These are phyloP conservation scores for Juglanconis juglandina DNA, from an alignment of 2,329 filamentous ascomycete genomes.

Conservation along the genomic window DNA sequence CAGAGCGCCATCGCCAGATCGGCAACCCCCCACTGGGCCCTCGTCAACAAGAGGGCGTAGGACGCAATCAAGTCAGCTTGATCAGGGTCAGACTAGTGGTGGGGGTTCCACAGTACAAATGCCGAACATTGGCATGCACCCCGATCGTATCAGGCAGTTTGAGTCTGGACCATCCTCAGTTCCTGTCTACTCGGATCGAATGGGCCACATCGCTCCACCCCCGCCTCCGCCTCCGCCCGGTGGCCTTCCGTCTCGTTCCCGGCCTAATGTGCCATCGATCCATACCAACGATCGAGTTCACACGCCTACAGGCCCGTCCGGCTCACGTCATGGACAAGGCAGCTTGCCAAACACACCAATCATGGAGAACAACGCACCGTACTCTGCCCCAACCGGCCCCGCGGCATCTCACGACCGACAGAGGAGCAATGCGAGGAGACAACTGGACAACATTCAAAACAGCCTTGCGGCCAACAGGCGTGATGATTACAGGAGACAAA, in stretches of 20 bases:
- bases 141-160: conserved; percentile 42
- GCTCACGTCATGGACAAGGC: conserved; percentile 22
- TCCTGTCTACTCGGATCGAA: conserved; percentile 49
- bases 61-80: conserved; percentile 37
- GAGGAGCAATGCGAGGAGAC: conserved; percentile 41
- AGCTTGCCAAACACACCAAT: conserved; percentile 29
- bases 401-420: conserved; percentile 36
- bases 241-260: conserved; percentile 12
- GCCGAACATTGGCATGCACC: conserved; percentile 30
- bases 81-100: conserved; percentile 24
- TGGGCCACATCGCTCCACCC: conserved; percentile 42
- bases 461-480: conserved; percentile 35
- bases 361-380: conserved; percentile 18
- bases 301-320: conserved; percentile 27
- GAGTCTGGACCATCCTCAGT: conserved; percentile 18
- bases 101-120: conserved; percentile 19
- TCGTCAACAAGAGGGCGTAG: conserved; percentile 44
- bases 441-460: conserved; percentile 51
- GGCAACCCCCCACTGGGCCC: conserved; percentile 51
- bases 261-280: conserved; percentile 23
- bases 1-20: conserved; percentile 45
- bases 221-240: conserved; percentile 31
- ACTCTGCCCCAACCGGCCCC: conserved; percentile 28
- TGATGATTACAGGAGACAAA: conserved; percentile 14
- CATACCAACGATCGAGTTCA: conserved; percentile 26